Conservation (phyloP, 768 basidiomycete genomes). For the Psilocybe subaeruginosa region DNA sequence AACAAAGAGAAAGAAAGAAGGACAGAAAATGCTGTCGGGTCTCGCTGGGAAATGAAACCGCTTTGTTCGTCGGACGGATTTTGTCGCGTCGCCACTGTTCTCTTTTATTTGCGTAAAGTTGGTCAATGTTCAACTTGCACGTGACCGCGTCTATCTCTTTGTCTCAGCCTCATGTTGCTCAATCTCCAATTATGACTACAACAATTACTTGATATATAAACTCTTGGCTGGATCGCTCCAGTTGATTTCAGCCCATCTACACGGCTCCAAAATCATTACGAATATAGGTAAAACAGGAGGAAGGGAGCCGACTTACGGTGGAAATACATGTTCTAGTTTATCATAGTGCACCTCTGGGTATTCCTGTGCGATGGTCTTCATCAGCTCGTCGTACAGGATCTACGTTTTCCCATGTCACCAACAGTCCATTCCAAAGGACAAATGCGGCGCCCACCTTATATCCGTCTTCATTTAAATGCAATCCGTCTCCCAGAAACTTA, state of each 20-base stretch:
- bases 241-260: slow-evolving; percentile 42
- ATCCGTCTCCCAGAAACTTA: slow-evolving; percentile 68
- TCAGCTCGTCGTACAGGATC: slow-evolving; percentile 69
- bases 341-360: slow-evolving; percentile 76
- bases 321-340: slow-evolving; percentile 59
- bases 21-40: neutral
- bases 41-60: slow-evolving; percentile 2
- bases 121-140: slow-evolving; percentile 56
- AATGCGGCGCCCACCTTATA: slow-evolving; percentile 58
- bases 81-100: neutral
- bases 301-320: slow-evolving; percentile 50
- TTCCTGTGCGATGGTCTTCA: slow-evolving; percentile 53
- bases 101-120: slow-evolving; percentile 39
- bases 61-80: slow-evolving; percentile 2
- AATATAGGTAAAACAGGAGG: slow-evolving; percentile 2
- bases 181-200: slow-evolving; percentile 8
- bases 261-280: neutral
- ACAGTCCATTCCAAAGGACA: neutral
- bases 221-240: slow-evolving; percentile 28
- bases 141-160: slow-evolving; percentile 41
- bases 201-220: slow-evolving; percentile 20
- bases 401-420: slow-evolving; percentile 27
- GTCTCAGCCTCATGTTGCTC: slow-evolving; percentile 10
- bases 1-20: neutral
- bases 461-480: slow-evolving; percentile 79